Evolutionary conservation across 257 asterid species (phyloP).

Genomic region (Nicotiana noctiflora): DNA sequence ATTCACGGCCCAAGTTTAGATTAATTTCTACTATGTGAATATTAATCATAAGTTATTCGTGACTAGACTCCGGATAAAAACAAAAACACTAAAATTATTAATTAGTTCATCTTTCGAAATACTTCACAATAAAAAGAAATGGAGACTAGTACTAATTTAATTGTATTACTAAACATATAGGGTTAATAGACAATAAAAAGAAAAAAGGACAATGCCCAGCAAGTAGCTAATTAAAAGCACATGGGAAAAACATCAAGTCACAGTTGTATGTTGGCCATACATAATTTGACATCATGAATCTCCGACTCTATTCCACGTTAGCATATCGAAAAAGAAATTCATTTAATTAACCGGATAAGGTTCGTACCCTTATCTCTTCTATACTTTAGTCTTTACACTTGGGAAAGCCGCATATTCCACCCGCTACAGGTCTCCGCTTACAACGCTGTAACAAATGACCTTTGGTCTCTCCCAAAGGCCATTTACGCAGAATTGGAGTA

Average conservation of each 20-base stretch:
- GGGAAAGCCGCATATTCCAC: constrained; percentile 24
- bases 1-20: not conserved
- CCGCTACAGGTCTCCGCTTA: constrained; percentile 34
- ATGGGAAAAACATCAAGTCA: not conserved
- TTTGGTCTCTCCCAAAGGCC: constrained; percentile 35
- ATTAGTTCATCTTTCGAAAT: too few relatives aligned
- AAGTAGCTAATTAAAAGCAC: not conserved
- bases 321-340: not conserved
- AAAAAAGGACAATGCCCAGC: not conserved
- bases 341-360: not conserved
- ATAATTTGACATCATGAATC: not conserved
- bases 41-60: too few relatives aligned
- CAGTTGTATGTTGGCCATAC: not conserved
- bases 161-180: not conserved
- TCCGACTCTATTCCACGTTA: not conserved
- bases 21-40: too few relatives aligned
- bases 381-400: not conserved
- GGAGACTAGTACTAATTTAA: too few relatives aligned
- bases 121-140: too few relatives aligned
- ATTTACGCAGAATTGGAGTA: not conserved
- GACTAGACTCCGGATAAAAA: too few relatives aligned
- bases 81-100: too few relatives aligned
- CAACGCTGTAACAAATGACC: constrained; percentile 16
- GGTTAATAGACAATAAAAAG: not conserved
- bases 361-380: not conserved